Percentiles rank a stretch among this genome's conserved stretches.
Conservation (phyloP, 495 filamentous ascomycete genomes). For the Durotheca rogersii region DNA sequence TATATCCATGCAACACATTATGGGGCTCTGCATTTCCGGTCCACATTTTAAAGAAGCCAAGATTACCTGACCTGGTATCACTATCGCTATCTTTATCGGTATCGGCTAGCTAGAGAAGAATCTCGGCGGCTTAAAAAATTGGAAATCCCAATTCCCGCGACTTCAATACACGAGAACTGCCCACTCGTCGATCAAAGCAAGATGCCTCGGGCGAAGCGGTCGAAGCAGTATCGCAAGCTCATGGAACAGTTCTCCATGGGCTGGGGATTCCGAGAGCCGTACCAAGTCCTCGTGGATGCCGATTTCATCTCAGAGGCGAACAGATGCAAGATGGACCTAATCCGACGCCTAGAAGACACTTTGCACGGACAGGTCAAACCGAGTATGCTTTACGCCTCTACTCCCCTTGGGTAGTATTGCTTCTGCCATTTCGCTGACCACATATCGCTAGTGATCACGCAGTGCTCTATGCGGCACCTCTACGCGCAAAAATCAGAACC, state of each 20-base stretch:
- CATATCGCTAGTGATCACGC: conserved; percentile 43
- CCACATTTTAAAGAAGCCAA: background rate
- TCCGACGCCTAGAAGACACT: conserved; percentile 68
- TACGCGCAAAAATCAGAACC: conserved; percentile 60
- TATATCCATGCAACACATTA: too few species aligned
- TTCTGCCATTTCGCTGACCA: conserved; percentile 14
- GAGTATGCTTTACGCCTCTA: conserved; percentile 51
- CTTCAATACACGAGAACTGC: conserved; percentile 2
- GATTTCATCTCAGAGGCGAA: conserved; percentile 73
- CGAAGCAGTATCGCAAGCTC: conserved; percentile 93
- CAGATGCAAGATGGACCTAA: conserved; percentile 76
- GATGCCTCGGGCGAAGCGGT: conserved; percentile 83
- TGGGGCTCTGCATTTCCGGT: background rate
- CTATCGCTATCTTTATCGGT: conserved; percentile 9
- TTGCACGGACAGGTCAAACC: conserved; percentile 84
- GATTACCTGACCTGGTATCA: too few species aligned
- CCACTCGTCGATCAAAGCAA: conserved; percentile 27
- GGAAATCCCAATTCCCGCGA: conserved; percentile 1
- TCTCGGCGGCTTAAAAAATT: conserved; percentile 10
- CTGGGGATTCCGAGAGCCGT: conserved; percentile 88
- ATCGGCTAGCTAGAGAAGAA: conserved; percentile 13
- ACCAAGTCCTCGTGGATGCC: conserved; percentile 88
- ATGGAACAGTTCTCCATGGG: conserved; percentile 86
- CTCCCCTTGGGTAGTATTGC: background rate
- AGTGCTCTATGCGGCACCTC: conserved; percentile 66